Evolutionary conservation across 257 asterid species (phyloP), one percentile per base, ranked within the genome.

Genomic region (Rhazya stricta): DNA sequence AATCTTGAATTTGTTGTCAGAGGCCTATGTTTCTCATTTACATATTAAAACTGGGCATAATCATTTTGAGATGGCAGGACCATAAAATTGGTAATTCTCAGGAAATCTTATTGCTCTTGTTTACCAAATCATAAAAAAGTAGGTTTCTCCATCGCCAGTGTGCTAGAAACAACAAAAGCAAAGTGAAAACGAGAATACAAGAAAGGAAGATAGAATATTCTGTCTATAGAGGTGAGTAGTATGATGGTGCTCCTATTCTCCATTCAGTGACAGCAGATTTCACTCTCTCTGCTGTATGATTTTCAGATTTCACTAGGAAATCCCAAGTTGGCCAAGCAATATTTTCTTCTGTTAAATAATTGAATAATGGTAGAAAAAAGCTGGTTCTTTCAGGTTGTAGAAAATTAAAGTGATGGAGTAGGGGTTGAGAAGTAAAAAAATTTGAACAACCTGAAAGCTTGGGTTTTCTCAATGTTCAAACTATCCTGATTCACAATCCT

Each of bases 401-500:
- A 36, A 25, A 63, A 16, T 5, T 29, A 34, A 34, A 63, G 1
- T 43, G 69, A 63, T 15, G 21, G 16, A 29, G 16, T 58, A 30
- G 15, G 48, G 48, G 9, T 43, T 18, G 12, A 58, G 54, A 69
- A 69, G 42, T 45, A 6, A 23, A 69, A 34, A 4, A 3, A 41
- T 27, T 21, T 32, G 39, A 50, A 39, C 27, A 61, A 74, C 16
- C 13, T 29, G 27, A 73, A 8, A 29, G 48, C 50, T 23, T 54
- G 34, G 15, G 15, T 23, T 5, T 21, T 34, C 34, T 51, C 16
- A 50, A 16, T 16, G 50, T 53, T 51, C 23, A 73, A 9, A 53
- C 63, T 19, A 72, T 57, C 42, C 36, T 19, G 68, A 56, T 41
- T 75, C 72, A 36, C 74, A 76, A 19, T 68, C 50, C 58, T 34